phyloP scores from a whole-genome alignment of 805 yeast species.

The Candida orba region DNA sequence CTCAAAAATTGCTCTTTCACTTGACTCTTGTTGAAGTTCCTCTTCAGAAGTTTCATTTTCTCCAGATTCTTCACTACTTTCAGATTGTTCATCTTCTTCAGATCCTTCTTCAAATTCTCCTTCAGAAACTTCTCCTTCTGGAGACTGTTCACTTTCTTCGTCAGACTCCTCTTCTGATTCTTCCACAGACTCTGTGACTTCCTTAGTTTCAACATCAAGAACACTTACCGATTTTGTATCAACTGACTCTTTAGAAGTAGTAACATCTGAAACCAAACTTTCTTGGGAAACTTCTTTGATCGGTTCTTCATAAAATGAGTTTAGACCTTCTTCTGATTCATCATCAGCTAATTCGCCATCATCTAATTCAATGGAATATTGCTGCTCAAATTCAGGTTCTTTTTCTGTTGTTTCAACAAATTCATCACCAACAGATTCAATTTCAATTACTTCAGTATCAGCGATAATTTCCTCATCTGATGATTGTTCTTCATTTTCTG shows the following conservation, averaged over 20 bases:
- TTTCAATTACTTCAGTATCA: not conserved
- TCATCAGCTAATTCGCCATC: not conserved
- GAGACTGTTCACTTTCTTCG: not conserved
- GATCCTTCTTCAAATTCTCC: not conserved
- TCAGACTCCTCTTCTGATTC: not conserved
- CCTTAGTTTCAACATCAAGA: too few species aligned
- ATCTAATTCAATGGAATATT: not conserved
- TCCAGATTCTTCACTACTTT: not conserved
- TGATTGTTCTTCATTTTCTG: not conserved
- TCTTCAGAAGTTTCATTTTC: not conserved
- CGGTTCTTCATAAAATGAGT: too few species aligned
- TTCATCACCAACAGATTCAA: slow-evolving; percentile 1
- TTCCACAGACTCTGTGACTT: too few species aligned
- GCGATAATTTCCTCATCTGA: not conserved
- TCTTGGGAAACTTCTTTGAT: too few species aligned
- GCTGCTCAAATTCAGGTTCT: not conserved
- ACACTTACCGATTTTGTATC: too few species aligned
- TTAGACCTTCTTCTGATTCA: not conserved
- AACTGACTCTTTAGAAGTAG: too few species aligned
- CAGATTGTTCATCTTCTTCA: not conserved
- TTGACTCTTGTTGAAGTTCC: not conserved
- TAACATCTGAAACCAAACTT: too few species aligned
- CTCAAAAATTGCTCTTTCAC: not conserved
- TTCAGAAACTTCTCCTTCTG: not conserved
- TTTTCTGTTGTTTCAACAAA: not conserved